These are phyloP conservation scores for Larix kaempferi DNA, from an alignment of 75 land plant genomes.

Conservation along the genomic window DNA sequence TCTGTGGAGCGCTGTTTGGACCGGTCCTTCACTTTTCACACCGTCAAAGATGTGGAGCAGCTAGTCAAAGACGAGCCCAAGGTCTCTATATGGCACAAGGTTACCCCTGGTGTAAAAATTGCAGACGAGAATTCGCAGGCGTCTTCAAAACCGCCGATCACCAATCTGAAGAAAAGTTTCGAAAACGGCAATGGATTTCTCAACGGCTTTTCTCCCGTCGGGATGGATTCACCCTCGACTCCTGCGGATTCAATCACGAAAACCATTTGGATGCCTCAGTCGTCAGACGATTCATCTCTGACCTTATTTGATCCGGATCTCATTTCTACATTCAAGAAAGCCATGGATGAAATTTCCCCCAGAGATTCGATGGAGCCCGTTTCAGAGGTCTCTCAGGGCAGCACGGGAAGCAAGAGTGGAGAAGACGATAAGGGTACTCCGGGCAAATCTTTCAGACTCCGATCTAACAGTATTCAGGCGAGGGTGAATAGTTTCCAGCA, in stretches of 20 bases:
- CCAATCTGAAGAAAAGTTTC: not conserved
- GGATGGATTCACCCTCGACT: not conserved
- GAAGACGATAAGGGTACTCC: not conserved
- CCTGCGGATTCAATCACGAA: not conserved
- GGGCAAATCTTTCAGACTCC: not conserved
- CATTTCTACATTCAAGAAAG: constrained; percentile 32
- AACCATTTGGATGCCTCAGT: constrained; percentile 16
- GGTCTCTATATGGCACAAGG: constrained; percentile 10
- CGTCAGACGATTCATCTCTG: constrained; percentile 11
- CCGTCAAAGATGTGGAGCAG: constrained; percentile 8
- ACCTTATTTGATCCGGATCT: constrained; percentile 29
- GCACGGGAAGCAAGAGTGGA: constrained; percentile 6
- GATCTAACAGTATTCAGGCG: constrained; percentile 10
- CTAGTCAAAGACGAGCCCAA: constrained; percentile 9
- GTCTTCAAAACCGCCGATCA: not conserved
- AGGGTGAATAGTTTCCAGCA: constrained; percentile 21
- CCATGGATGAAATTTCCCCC: constrained; percentile 26
- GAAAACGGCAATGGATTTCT: constrained; percentile 3
- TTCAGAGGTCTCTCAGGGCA: constrained; percentile 19
- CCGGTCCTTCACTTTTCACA: constrained; percentile 54
- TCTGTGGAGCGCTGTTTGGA: constrained; percentile 8
- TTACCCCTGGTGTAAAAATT: constrained; percentile 6
- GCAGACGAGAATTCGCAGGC: not conserved
- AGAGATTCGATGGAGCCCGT: not conserved
- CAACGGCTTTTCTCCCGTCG: not conserved